Base-by-base conservation (phyloP, 1,139 yeast genomes). In the Scheffersomyces illinoinensis region DNA sequence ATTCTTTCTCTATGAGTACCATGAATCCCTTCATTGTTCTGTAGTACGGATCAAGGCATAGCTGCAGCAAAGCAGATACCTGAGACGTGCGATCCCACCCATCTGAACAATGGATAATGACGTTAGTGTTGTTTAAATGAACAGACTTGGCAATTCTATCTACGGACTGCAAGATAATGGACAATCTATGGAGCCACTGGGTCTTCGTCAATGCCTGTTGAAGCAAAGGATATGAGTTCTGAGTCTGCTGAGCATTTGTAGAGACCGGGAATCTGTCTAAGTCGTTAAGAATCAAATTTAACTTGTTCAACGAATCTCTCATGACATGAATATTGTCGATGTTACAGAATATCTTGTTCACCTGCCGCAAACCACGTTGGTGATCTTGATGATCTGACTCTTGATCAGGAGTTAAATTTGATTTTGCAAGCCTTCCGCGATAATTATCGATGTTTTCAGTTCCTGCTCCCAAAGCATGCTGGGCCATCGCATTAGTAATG, bases 51-150 rank as follows among this genome's bases (percentile, higher is more conserved):
- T 96, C 99, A 23, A 93, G 79, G 69, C 97, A 91, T 7, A 96
- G 76, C 72, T 95, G 96, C 52, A 93, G 87, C 60, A 95, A 76
- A 4, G 97, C 90, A 10, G 93, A 85, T 0, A 93, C 85, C 70
- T 95, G 98, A 0, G 98, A 86, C 0, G 99, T 96, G 60, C 99
- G 80, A 71, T 95, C 99, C 99, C 99, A 95, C 0, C 99, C 99
- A 76, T 95, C 99, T 0, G 98, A 93, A 71, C 99, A 95, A 74
- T 95, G 99, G 12, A 96, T 84, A 7, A 95, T 71, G 6, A 95
- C 85, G 71, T 93, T 96, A 17, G 96, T 90, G 61, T 89, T 87
- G 69, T 92, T 91, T 66, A 89, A 85, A 62, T 91, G 92, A 23
- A 95, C 84, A 26, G 95, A 90, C 66, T 91, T 89, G 48, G 90